Conservation (phyloP, 495 filamentous ascomycete species). For the Penicillium simplicissimum region DNA sequence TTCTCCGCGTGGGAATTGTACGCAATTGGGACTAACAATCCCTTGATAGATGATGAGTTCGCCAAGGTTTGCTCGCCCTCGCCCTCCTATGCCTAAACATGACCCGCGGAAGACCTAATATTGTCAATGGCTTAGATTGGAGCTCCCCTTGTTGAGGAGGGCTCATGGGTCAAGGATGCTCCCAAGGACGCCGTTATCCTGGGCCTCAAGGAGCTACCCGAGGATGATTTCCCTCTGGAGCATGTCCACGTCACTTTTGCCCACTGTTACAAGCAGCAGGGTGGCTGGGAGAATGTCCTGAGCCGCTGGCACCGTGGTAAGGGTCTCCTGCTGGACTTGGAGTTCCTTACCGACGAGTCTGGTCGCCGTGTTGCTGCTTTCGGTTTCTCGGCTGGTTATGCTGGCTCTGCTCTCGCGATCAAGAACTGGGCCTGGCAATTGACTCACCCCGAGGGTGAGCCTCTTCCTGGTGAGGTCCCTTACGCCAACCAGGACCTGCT, state of each 20-base stretch:
- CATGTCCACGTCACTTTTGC: constrained; percentile 88
- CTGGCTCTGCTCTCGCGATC: constrained; percentile 76
- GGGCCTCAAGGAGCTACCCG: constrained; percentile 91
- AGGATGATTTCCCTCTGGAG: constrained; percentile 83
- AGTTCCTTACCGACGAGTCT: constrained; percentile 79
- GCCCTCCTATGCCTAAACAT: background rate
- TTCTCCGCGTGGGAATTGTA: background rate
- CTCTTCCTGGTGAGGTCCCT: constrained; percentile 66
- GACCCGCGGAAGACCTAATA: constrained; percentile 10
- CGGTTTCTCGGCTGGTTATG: constrained; percentile 80
- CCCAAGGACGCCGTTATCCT: constrained; percentile 82
- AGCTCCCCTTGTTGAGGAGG: constrained; percentile 74
- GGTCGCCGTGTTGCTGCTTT: constrained; percentile 79
- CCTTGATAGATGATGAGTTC: constrained; percentile 52
- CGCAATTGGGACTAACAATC: constrained; percentile 17
- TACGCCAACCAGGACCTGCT: constrained; percentile 78
- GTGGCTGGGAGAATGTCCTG: constrained; percentile 80
- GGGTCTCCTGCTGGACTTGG: constrained; percentile 83
- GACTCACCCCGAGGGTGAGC: constrained; percentile 60
- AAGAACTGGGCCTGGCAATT: constrained; percentile 90
- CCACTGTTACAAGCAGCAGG: constrained; percentile 84
- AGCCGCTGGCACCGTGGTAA: constrained; percentile 78
- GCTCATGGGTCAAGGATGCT: constrained; percentile 72
- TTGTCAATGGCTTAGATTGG: constrained; percentile 49
- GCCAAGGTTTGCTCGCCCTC: constrained; percentile 36